Evolutionary conservation across 768 basidiomycete species (phyloP).

Genomic region (Ephemerocybe angulata): DNA sequence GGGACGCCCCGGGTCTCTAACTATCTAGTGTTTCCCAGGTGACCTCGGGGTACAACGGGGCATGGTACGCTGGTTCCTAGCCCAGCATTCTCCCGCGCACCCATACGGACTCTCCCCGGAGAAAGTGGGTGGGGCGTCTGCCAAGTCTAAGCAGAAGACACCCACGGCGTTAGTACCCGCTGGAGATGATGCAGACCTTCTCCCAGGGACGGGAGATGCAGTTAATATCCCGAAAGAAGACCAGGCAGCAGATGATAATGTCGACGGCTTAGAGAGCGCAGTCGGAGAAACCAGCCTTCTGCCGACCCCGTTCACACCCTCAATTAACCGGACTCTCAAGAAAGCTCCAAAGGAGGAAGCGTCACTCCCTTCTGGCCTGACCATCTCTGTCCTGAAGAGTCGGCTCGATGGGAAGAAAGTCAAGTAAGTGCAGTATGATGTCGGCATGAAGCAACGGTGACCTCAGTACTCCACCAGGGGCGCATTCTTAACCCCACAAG

Average conservation of each 20-base stretch:
- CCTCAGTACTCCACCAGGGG: constrained; percentile 41
- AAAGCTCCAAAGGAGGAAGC: constrained; percentile 26
- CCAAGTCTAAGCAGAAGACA: constrained; percentile 10
- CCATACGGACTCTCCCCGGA: constrained; percentile 47
- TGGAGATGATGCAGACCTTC: constrained; percentile 26
- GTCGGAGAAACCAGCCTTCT: constrained; percentile 31
- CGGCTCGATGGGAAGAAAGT: constrained; percentile 66
- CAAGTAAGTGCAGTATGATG: constrained; percentile 46
- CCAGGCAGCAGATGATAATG: constrained; percentile 26
- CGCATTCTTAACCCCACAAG: constrained; percentile 69
- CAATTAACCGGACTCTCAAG: constrained; percentile 53
- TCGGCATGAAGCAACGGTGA: constrained; percentile 12
- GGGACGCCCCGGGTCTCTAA: background rate
- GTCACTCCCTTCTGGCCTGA: constrained; percentile 58
- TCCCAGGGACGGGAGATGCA: constrained; percentile 24
- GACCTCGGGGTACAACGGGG: constrained; percentile 85
- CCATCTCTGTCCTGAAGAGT: constrained; percentile 51
- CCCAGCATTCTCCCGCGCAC: constrained; percentile 53
- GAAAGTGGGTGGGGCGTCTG: constrained; percentile 32
- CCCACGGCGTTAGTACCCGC: constrained; percentile 9
- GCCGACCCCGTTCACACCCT: constrained; percentile 65
- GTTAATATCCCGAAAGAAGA: constrained; percentile 16
- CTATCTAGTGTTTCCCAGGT: constrained; percentile 35
- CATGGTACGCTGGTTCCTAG: constrained; percentile 62
- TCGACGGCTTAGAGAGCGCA: constrained; percentile 31